A percentile compares a stretch with the other conserved stretches of the same genome.
phyloP scores from a whole-genome alignment of 2,329 filamentous ascomycete genomes.

The Orbilia quercus region DNA sequence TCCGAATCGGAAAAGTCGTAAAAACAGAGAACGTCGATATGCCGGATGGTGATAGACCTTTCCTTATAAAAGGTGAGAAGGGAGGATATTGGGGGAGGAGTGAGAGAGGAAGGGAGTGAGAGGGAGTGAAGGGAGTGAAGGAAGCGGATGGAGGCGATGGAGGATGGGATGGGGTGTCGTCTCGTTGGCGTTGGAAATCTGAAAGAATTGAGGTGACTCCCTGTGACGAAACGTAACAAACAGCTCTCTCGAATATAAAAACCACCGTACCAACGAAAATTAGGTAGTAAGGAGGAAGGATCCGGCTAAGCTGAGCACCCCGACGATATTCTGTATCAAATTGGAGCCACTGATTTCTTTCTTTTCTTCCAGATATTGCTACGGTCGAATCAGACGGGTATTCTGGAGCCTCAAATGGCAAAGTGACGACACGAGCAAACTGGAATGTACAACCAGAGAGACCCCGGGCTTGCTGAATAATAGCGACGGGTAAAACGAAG shows the following conservation, averaged over 20 bases:
- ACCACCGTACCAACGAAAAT: constrained; percentile 29
- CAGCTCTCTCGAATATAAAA: constrained; percentile 28
- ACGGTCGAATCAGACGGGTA: background rate
- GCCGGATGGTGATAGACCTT: background rate
- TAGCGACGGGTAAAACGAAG: constrained; percentile 28
- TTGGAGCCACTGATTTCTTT: constrained; percentile 7
- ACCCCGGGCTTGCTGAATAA: constrained; percentile 51
- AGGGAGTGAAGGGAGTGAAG: background rate
- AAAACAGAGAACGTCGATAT: background rate
- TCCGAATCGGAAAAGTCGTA: constrained; percentile 29
- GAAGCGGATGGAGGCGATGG: constrained; percentile 10
- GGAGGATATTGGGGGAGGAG: background rate
- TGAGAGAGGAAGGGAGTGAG: background rate
- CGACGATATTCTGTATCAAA: constrained; percentile 16
- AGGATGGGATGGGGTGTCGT: constrained; percentile 23
- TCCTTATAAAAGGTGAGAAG: too few relatives aligned
- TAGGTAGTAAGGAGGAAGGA: constrained; percentile 30
- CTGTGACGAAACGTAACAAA: constrained; percentile 52
- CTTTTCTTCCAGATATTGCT: background rate
- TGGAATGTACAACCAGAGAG: constrained; percentile 19
- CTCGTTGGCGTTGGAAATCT: constrained; percentile 36
- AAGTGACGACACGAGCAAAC: constrained; percentile 36
- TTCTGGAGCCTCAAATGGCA: constrained; percentile 15
- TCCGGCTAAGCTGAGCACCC: constrained; percentile 30
- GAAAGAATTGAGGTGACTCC: constrained; percentile 55